Base-by-base conservation (phyloP, 257 asterid genomes). In the Dorcoceras hygrometricum region DNA sequence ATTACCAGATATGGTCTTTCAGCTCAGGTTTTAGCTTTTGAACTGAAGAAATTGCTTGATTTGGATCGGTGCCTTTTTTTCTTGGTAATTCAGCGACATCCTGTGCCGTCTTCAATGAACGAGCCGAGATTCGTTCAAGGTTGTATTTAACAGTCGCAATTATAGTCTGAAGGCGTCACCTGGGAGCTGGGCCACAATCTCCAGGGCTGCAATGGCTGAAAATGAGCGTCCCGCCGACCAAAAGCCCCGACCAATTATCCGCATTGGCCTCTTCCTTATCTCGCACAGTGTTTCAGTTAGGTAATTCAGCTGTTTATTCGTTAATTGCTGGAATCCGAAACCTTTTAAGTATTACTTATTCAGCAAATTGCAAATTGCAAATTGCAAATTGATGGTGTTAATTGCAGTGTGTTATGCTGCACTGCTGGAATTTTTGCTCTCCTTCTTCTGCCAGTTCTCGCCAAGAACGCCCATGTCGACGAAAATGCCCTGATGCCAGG, bases 401-500 rank as follows among this genome's bases (percentile, higher is more conserved):
- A 48, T 82, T 72, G 19, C 96, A 94, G 99, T 59, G 78, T 88
- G 60, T 67, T 86, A 50, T 88, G 96, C 79, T 87, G 88, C 75
- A 65, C 75, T 34, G 96, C 96, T 28, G 99, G 95, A 60, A 71
- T 90, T 69, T 25, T 88, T 24, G 83, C 95, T 61, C 96, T 94
- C 27, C 75, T 94, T 20, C 80, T 90, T 29, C 77, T 94, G 80
- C 97, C 99, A 19, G 78, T 82, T 80, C 96, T 90, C 27, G 96
- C 97, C 71, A 94, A 86, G 84, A 90, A 76, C 83, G 88, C 97
- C 32, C 90, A 90, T 75, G 75, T 88, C 96, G 23, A n/a, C n/a
- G 99, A 94, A 79, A 94, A 94, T 73, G 97, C 97, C 25, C 82
- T 94, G 62, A 94, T 94, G 96, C 97, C 97, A 69, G 96, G 99